Percentiles rank a stretch among this genome's conserved stretches.
phyloP scores from a whole-genome alignment of 768 basidiomycete species.

The Boletus rubropictus region DNA sequence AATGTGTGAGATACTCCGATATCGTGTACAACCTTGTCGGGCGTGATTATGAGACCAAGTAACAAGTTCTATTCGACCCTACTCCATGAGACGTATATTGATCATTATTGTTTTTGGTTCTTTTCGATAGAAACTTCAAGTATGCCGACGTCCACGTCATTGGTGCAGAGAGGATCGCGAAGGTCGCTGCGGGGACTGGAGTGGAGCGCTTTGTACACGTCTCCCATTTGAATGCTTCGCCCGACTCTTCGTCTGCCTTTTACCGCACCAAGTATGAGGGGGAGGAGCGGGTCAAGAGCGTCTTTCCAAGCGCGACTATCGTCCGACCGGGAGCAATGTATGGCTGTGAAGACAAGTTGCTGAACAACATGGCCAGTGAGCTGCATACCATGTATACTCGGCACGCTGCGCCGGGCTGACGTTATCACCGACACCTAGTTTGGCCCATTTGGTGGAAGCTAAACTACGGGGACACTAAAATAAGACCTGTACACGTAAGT shows the following conservation, averaged over 20 bases:
- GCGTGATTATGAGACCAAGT: constrained; percentile 95
- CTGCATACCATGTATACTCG: constrained; percentile 15
- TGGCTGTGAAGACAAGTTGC: constrained; percentile 91
- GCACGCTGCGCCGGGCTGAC: constrained; percentile 9
- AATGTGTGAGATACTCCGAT: constrained; percentile 92
- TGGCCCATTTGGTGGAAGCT: constrained; percentile 94
- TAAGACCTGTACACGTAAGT: constrained; percentile 88
- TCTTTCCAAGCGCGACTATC: constrained; percentile 82
- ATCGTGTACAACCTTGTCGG: constrained; percentile 96
- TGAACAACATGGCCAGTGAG: constrained; percentile 89
- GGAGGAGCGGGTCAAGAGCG: constrained; percentile 78
- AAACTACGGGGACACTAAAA: constrained; percentile 80
- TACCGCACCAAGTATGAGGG: constrained; percentile 89
- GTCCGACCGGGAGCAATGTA: constrained; percentile 81
- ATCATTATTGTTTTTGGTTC: constrained; percentile 2
- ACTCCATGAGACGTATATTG: constrained; percentile 8
- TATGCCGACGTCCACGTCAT: constrained; percentile 74
- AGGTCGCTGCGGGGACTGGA: constrained; percentile 67
- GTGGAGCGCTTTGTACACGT: constrained; percentile 88
- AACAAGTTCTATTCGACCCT: constrained; percentile 23
- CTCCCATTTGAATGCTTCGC: constrained; percentile 88
- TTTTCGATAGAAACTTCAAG: constrained; percentile 70
- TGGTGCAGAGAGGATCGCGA: constrained; percentile 83
- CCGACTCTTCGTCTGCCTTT: constrained; percentile 71
- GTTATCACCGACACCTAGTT: constrained; percentile 32